Evolutionary conservation across 257 asterid species (phyloP), one percentile per base, ranked within the genome.

Genomic region (Rubia yunnanensis): DNA sequence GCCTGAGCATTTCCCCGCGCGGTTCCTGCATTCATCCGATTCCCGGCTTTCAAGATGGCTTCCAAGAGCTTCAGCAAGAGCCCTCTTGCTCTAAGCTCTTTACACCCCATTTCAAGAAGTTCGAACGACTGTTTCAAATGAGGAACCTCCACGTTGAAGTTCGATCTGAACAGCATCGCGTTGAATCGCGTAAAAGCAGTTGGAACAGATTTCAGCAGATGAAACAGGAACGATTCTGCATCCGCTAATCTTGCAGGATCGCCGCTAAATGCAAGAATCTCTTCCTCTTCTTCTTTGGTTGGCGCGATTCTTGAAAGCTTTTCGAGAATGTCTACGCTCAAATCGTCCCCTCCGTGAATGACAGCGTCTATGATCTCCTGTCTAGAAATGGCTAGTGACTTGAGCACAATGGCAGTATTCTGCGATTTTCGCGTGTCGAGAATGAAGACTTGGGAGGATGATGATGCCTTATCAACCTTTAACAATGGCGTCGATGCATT

Each of bases 1-100:
- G 94, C 97, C 35, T 88, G 96, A 2, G 97, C 96, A 64, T 86
- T 88, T 27, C 95, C 99, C 70, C 97, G 80, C 3, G 97, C 74
- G 7, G 96, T 87, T 32, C 97, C 95, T 0, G 92, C 97, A 57
- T 90, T 92, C 73, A 92, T 68, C 38, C 96, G 79, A 60, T 90
- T 92, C 35, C 99, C 99, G 0, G 99, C 94, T 39, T 94, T 94
- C 18, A 94, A 76, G 35, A 90, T 81, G 0, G 99, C 97, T 80
- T 94, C 99, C 32, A 90, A 72, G 50, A 94, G 99, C 66, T 88
- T 94, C 79, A 88, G n/a, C 76, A 94, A 85, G 17, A 94, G 82
- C 30, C 97, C 95, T 7, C 86, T 84, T 3, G 89, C 81, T 35
- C 90, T 72, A 20, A 94, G 86, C 72, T 94, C 99, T 38, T 81